A percentile compares a stretch with the other conserved stretches of the same genome.
phyloP scores from a whole-genome alignment of 2,329 filamentous ascomycete species.

The Colletotrichum kahawae region DNA sequence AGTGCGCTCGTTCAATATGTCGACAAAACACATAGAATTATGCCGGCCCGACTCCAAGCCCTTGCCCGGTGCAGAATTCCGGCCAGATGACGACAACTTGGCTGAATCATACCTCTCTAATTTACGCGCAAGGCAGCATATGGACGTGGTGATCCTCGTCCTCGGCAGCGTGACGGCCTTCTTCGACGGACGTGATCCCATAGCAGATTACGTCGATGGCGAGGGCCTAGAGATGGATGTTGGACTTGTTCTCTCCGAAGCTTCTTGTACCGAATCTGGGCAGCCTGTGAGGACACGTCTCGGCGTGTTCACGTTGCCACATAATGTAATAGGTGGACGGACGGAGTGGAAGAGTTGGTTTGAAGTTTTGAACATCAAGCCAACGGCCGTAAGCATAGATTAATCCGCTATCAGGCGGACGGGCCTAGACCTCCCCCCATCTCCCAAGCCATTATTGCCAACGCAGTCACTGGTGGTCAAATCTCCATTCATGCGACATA shows the following conservation, averaged over 20 bases:
- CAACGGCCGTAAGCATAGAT: not conserved
- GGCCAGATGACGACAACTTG: not conserved
- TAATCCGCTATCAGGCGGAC: not conserved
- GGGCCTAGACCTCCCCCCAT: not conserved
- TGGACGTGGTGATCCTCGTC: not conserved
- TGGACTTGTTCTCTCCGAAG: not conserved
- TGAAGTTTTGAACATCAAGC: not conserved
- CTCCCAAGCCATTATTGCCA: not conserved
- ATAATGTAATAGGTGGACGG: not conserved
- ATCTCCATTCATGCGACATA: not conserved
- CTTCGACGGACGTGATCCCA: not conserved
- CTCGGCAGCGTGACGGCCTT: not conserved
- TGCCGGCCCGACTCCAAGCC: accelerated
- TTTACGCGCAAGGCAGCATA: accelerated
- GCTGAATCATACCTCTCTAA: not conserved
- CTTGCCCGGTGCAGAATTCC: not conserved
- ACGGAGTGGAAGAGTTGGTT: not conserved
- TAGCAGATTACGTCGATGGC: not conserved
- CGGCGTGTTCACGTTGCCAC: not conserved
- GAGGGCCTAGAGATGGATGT: not conserved
- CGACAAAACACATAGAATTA: not conserved
- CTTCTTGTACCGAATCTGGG: not conserved
- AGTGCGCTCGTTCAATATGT: not conserved
- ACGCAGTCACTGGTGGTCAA: not conserved
- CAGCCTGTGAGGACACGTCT: not conserved